Evolutionary conservation across 305 asterid species (phyloP), one percentile per base, ranked within the genome.

Genomic region (Rubia peregrina): DNA sequence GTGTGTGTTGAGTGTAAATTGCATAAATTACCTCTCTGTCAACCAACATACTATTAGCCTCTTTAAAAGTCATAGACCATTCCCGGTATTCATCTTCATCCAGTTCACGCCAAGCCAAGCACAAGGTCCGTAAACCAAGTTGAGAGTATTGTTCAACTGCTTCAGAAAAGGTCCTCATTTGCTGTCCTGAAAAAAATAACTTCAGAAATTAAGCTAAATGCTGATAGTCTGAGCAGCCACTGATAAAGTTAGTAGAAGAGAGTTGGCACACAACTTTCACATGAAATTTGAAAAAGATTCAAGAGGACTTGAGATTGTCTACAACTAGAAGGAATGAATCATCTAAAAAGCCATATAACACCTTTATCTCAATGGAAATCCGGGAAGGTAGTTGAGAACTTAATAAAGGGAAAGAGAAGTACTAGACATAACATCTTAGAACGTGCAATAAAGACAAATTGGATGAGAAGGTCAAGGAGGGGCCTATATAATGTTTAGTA

Each of bases 61-160:
- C 98, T 80, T 86, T 93, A 80, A 90, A 93, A 89, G 88, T 73
- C 78, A 81, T 74, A 64, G 98, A 87, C 98, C 98, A 93, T 75
- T 90, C 92, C 51, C 73, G 85, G 84, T 93, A 93, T 80, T 90
- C 97, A 66, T 84, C 88, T 56, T 86, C 89, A 73, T 80, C 89
- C 77, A 93, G 67, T 74, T 88, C 93, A 65, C 97, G 98, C 88
- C 91, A 93, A 76, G 98, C 97, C 70, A 93, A 85, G 83, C 98
- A 93, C 80, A 93, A 82, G 19, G 98, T 93, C 63, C 98, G 88
- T 84, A 93, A 81, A 44, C 98, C 98, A 77, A 93, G 81, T 73
- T 93, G 98, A 76, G 97, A 86, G 86, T 93, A 93, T 70, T 86
- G 92, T 56, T 93, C 98, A 55, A 88, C 98, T 78, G 96, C 96